A percentile compares a stretch with the other conserved stretches of the same genome.
Evolutionary conservation across 345 rosid genomes (phyloP).

Genomic region (Murraya koenigii): DNA sequence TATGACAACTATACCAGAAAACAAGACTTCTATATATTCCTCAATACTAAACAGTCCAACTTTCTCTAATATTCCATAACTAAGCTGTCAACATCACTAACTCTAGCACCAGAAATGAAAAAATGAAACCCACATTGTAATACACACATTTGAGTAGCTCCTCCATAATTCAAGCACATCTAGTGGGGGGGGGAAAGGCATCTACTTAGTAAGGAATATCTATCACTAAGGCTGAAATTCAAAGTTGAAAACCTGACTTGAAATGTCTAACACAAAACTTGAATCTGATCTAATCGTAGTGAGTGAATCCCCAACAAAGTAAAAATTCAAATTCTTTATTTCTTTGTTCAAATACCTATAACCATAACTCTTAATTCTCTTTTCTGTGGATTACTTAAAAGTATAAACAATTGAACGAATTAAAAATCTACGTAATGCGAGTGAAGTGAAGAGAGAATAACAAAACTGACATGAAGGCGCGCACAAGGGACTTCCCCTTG

Average conservation of each 20-base stretch:
- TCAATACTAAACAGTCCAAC: not conserved
- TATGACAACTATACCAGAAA: not conserved
- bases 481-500: constrained; percentile 89
- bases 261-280: not conserved
- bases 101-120: not conserved
- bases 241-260: not conserved
- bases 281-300: not conserved
- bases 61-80: not conserved
- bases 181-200: not conserved
- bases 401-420: too few relatives aligned
- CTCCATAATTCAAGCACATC: not conserved
- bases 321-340: not conserved
- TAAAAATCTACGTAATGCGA: too few relatives aligned
- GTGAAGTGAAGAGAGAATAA: not conserved
- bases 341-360: not conserved
- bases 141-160: not conserved
- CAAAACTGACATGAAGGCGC: constrained; percentile 84
- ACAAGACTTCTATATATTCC: not conserved
- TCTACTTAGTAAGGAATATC: too few relatives aligned
- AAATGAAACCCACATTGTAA: not conserved
- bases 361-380: not conserved
- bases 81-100: not conserved
- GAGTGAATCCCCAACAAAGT: not conserved
- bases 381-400: not conserved
- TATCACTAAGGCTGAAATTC: not conserved